A percentile compares a stretch with the other conserved stretches of the same genome.
Conservation (phyloP, 1,284 basidiomycete species). For the Ustilago hordei region DNA sequence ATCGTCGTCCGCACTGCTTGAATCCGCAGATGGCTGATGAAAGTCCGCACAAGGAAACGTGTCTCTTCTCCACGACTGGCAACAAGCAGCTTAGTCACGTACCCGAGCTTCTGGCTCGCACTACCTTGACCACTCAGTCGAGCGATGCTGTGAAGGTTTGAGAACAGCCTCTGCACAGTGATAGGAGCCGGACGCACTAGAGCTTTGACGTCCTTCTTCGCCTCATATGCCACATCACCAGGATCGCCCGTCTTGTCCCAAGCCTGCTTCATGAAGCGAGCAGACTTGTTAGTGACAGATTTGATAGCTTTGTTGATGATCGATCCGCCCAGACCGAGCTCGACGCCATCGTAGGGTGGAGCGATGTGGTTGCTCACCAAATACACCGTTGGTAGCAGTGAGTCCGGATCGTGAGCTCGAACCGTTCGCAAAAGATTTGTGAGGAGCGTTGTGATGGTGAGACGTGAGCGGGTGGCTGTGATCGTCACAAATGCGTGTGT, state of each 20-base stretch:
- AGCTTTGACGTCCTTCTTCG: conserved; percentile 62
- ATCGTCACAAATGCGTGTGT: conserved; percentile 80
- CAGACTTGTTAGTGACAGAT: conserved; percentile 82
- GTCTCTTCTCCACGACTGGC: conserved; percentile 87
- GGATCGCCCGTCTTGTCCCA: conserved; percentile 69
- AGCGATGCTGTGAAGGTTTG: conserved; percentile 70
- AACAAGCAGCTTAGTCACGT: conserved; percentile 84
- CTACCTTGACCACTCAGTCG: conserved; percentile 80
- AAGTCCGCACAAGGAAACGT: conserved; percentile 83
- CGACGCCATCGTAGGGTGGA: conserved; percentile 73
- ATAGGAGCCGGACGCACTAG: conserved; percentile 62
- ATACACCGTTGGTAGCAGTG: conserved; percentile 85
- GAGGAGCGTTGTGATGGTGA: conserved; percentile 81
- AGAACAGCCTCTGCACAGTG: conserved; percentile 63
- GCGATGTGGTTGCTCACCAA: conserved; percentile 87
- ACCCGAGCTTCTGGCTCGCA: conserved; percentile 79
- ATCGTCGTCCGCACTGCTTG: conserved; percentile 88
- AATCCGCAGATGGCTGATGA: conserved; percentile 81
- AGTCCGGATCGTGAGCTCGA: conserved; percentile 77
- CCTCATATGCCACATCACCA: conserved; percentile 68
- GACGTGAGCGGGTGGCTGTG: conserved; percentile 83
- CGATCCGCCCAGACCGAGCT: conserved; percentile 72
- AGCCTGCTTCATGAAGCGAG: conserved; percentile 76
- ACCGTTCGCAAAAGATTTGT: conserved; percentile 84
- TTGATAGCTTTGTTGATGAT: conserved; percentile 84